Conservation (phyloP, 208 protist genomes). For the Leishmania amazonensis region DNA sequence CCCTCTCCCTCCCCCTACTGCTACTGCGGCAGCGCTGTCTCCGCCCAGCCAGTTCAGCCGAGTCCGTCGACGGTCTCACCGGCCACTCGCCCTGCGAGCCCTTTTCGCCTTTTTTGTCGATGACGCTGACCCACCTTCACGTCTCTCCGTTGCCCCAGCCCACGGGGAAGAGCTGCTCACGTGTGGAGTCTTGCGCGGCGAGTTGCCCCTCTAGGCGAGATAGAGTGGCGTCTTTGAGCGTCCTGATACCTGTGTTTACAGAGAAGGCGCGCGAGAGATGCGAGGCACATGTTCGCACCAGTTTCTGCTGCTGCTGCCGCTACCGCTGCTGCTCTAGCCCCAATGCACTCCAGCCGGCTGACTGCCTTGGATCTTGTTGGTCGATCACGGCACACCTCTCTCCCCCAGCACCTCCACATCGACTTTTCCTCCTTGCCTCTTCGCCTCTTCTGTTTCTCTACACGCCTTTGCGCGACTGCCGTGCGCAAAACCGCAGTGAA, state of each 20-base stretch:
- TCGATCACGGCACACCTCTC: neutral
- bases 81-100: neutral
- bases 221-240: neutral
- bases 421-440: slow-evolving; percentile 3
- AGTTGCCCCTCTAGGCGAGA: neutral
- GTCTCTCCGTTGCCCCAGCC: neutral
- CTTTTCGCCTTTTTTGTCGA: neutral
- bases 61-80: neutral
- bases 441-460: neutral
- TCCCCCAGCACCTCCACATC: neutral
- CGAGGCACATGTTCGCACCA: neutral
- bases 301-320: neutral
- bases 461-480: neutral
- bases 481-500: neutral
- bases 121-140: neutral
- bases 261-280: neutral
- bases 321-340: neutral
- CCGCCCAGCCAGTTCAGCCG: neutral
- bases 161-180: neutral
- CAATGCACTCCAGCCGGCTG: neutral
- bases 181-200: neutral
- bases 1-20: neutral
- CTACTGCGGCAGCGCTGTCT: neutral
- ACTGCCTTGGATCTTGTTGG: neutral
- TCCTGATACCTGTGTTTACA: neutral